Evolutionary conservation across 345 rosid genomes (phyloP).

Genomic region (Lumnitzera racemosa): DNA sequence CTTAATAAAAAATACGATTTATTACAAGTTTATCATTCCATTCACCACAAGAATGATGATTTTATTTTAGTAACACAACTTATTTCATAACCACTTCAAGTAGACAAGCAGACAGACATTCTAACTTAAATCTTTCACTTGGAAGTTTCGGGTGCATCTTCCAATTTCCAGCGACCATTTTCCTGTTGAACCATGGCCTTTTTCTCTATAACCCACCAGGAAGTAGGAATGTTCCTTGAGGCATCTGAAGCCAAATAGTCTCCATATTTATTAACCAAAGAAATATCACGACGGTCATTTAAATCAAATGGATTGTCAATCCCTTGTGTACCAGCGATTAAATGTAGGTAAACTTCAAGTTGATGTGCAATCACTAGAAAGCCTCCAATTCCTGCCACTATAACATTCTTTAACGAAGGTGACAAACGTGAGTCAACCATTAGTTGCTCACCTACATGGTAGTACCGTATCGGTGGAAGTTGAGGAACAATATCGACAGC

Average conservation of each 20-base stretch:
- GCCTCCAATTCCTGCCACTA: conserved; percentile 18
- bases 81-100: too few species aligned
- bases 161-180: too few species aligned
- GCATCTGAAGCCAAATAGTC: conserved; percentile 31
- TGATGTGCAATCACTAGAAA: conserved; percentile 32
- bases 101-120: too few species aligned
- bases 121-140: too few species aligned
- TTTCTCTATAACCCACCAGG: conserved; percentile 46
- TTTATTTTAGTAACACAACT: too few species aligned
- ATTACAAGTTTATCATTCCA: too few species aligned
- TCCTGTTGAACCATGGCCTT: conserved; percentile 69
- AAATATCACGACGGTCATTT: conserved; percentile 36
- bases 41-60: too few species aligned
- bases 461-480: conserved; percentile 48
- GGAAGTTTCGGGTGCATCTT: too few species aligned
- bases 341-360: conserved; percentile 53
- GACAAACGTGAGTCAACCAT: conserved; percentile 54
- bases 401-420: conserved; percentile 21
- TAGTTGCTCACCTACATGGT: conserved; percentile 57
- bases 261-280: conserved; percentile 38
- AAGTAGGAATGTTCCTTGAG: conserved; percentile 24
- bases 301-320: conserved; percentile 33
- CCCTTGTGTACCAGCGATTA: conserved; percentile 69
- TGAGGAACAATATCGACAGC: conserved; percentile 49
- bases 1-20: too few species aligned